Evolutionary conservation across 2,329 filamentous ascomycete species (phyloP).

Genomic region (Ophiostoma himal-ulmi): DNA sequence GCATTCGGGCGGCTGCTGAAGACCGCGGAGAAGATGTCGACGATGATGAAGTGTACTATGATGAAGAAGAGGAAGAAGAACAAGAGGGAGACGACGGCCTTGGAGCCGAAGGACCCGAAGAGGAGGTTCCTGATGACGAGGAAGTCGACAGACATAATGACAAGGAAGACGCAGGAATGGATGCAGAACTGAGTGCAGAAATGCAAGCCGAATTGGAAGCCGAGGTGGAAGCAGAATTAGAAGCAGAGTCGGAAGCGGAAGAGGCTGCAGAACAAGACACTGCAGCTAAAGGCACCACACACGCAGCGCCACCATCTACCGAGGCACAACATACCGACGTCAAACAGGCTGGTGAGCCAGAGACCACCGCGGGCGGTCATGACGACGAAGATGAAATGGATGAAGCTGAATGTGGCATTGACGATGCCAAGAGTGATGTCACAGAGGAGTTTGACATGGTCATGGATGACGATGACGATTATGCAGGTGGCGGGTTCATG

Average conservation of each 20-base stretch:
- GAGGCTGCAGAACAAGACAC: background rate
- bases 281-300: background rate
- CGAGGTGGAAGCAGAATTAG: background rate
- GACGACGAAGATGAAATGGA: background rate
- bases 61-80: constrained; percentile 23
- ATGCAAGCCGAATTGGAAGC: background rate
- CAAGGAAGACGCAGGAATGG: background rate
- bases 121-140: background rate
- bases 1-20: constrained; percentile 56
- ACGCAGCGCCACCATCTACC: background rate
- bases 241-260: background rate
- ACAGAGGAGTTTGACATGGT: constrained; percentile 33
- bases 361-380: no score
- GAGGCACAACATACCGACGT: background rate
- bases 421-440: constrained; percentile 29
- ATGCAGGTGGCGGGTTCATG: constrained; percentile 32
- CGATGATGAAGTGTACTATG: constrained; percentile 25
- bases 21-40: constrained; percentile 43
- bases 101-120: constrained; percentile 21
- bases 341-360: background rate
- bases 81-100: constrained; percentile 14
- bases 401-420: constrained; percentile 6
- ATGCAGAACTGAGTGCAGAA: background rate
- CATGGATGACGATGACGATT: constrained; percentile 30
- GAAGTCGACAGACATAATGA: background rate